phyloP scores from a whole-genome alignment of 1,284 basidiomycete species.

The Malassezia psittaci region DNA sequence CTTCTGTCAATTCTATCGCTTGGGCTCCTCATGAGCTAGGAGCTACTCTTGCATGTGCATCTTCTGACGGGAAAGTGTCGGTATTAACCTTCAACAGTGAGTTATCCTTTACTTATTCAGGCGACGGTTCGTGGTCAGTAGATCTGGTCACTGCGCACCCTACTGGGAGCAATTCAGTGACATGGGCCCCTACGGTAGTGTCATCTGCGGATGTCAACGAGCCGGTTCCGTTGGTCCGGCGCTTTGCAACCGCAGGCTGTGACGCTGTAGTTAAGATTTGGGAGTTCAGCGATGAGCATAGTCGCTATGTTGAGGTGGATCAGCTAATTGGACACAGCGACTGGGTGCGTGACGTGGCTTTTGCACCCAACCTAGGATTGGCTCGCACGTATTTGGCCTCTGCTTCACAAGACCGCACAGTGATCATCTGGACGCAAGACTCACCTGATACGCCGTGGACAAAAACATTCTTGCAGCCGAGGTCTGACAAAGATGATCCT shows the following conservation, averaged over 20 bases:
- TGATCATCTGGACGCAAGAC: conserved; percentile 88
- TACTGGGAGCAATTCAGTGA: conserved; percentile 91
- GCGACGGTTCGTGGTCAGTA: conserved; percentile 90
- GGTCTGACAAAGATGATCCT: conserved; percentile 15
- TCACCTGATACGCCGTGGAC: conserved; percentile 68
- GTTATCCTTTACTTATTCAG: not conserved
- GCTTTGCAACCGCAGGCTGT: conserved; percentile 85
- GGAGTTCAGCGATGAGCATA: conserved; percentile 56
- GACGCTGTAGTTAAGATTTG: conserved; percentile 93
- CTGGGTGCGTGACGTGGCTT: conserved; percentile 96
- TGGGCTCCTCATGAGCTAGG: conserved; percentile 98
- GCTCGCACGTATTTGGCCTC: conserved; percentile 90
- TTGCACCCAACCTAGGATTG: conserved; percentile 92
- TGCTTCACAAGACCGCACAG: conserved; percentile 76
- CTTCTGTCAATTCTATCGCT: conserved; percentile 91
- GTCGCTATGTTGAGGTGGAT: conserved; percentile 38
- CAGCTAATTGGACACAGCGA: conserved; percentile 60
- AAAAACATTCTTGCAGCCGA: conserved; percentile 72
- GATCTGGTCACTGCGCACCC: conserved; percentile 92
- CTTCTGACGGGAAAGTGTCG: conserved; percentile 94
- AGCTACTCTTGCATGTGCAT: conserved; percentile 89
- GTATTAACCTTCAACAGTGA: conserved; percentile 85
- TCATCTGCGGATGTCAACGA: conserved; percentile 21
- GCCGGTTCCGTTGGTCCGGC: conserved; percentile 46
- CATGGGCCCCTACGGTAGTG: conserved; percentile 82